These are phyloP conservation scores for Lomentospora prolificans DNA, from an alignment of 2,329 filamentous ascomycete species.

Conservation along the genomic window DNA sequence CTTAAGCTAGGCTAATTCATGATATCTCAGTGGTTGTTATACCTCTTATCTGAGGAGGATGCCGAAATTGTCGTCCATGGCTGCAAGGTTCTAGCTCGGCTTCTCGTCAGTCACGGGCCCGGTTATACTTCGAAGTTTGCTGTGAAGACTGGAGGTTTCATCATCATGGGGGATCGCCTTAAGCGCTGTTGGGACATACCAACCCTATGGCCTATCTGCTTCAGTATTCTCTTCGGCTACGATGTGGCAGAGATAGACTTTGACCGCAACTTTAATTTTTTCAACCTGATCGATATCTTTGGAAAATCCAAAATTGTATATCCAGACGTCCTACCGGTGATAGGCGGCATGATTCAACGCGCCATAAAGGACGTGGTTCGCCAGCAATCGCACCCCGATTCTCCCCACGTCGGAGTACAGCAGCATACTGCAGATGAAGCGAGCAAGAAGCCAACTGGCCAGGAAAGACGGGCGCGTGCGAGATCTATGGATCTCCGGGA, in stretches of 20 bases:
- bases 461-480: slow-evolving; percentile 31
- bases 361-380: slow-evolving; percentile 64
- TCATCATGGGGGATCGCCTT: slow-evolving; percentile 71
- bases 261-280: slow-evolving; percentile 63
- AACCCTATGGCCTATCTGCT: slow-evolving; percentile 76
- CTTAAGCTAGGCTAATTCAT: slow-evolving; percentile 16
- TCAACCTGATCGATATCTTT: slow-evolving; percentile 66
- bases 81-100: slow-evolving; percentile 70
- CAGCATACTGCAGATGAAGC: background rate
- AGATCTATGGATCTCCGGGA: slow-evolving; percentile 59
- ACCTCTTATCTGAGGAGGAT: slow-evolving; percentile 80
- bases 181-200: slow-evolving; percentile 84
- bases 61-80: slow-evolving; percentile 73
- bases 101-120: slow-evolving; percentile 73
- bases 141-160: slow-evolving; percentile 75
- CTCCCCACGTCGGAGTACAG: slow-evolving; percentile 23
- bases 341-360: slow-evolving; percentile 79
- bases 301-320: slow-evolving; percentile 58
- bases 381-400: slow-evolving; percentile 50
- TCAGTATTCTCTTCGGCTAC: slow-evolving; percentile 78
- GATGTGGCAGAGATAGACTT: slow-evolving; percentile 70
- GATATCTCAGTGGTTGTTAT: slow-evolving; percentile 66
- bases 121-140: slow-evolving; percentile 79
- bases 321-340: slow-evolving; percentile 68
- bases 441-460: background rate